A percentile compares a stretch with the other conserved stretches of the same genome.
phyloP scores from a whole-genome alignment of 169 alveolate species.

The Eimeria zaria region DNA sequence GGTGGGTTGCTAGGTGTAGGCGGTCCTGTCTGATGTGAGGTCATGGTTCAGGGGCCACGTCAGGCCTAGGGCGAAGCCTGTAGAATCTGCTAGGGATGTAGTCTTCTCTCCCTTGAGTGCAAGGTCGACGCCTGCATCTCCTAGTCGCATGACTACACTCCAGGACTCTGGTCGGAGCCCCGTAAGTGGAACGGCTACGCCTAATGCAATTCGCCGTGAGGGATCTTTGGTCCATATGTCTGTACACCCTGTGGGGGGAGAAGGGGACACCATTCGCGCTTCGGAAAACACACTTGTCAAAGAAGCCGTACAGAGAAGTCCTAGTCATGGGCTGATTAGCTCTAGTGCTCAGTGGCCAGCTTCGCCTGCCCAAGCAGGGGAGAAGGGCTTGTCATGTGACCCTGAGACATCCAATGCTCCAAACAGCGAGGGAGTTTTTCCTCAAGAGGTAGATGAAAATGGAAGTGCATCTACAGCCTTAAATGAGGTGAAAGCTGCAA shows the following conservation, averaged over 20 bases:
- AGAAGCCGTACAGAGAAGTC: background rate
- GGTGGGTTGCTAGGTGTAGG: background rate
- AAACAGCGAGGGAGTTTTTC: background rate
- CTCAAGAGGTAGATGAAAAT: background rate
- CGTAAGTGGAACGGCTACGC: background rate
- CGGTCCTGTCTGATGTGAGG: background rate
- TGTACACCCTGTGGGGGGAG: background rate
- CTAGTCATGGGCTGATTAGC: background rate
- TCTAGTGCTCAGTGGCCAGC: background rate
- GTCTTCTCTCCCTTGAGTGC: background rate
- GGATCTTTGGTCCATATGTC: background rate
- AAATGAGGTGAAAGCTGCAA: background rate
- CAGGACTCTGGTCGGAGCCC: constrained; percentile 7
- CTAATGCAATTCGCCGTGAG: background rate
- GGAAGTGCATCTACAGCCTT: background rate
- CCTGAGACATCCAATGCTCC: background rate
- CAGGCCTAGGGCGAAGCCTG: constrained; percentile 35
- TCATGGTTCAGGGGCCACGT: constrained; percentile 35
- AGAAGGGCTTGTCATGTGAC: background rate
- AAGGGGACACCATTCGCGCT: background rate
- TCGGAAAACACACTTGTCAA: background rate
- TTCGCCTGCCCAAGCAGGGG: background rate
- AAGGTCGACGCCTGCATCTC: background rate
- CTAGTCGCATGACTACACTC: background rate
- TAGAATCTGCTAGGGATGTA: constrained; percentile 12